These are phyloP conservation scores for Sporothrix globosa DNA, from an alignment of 2,329 filamentous ascomycete species.

Conservation along the genomic window DNA sequence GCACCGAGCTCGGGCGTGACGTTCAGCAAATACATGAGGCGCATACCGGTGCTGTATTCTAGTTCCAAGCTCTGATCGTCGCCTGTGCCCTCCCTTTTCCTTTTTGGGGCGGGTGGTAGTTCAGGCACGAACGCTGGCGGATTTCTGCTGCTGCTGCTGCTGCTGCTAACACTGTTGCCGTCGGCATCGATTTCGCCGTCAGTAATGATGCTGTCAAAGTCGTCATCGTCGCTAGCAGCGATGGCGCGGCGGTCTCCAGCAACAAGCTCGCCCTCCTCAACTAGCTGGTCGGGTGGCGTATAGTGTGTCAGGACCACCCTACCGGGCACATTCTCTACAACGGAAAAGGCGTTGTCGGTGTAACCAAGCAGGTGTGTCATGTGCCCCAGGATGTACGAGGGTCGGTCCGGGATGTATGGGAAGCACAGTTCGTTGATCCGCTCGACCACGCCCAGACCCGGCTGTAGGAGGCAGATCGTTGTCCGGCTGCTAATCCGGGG, in stretches of 20 bases:
- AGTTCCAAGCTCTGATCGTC: neutral
- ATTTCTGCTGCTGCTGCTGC: neutral
- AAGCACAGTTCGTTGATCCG: slow-evolving; percentile 73
- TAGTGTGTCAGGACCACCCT: slow-evolving; percentile 44
- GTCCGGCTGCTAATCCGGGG: slow-evolving; percentile 44
- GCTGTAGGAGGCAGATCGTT: slow-evolving; percentile 44
- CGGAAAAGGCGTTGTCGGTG: slow-evolving; percentile 31
- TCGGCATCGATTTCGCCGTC: neutral
- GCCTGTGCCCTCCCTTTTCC: neutral
- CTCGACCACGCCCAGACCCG: slow-evolving; percentile 77
- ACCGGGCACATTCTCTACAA: slow-evolving; percentile 42
- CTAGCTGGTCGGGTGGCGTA: slow-evolving; percentile 17
- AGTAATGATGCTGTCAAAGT: neutral
- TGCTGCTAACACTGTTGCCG: neutral
- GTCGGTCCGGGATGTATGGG: slow-evolving; percentile 63
- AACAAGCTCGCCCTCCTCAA: neutral
- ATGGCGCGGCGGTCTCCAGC: neutral
- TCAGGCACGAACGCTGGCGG: neutral
- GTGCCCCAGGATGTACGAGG: slow-evolving; percentile 75
- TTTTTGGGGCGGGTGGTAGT: slow-evolving; percentile 30
- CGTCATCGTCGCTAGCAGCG: neutral
- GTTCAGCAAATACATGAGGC: slow-evolving; percentile 67
- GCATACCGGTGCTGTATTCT: slow-evolving; percentile 39
- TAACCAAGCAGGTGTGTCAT: slow-evolving; percentile 54
- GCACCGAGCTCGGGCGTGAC: slow-evolving; percentile 65